Base-by-base conservation (phyloP, 352 stramenopile genomes). In the Phytophthora capsici region DNA sequence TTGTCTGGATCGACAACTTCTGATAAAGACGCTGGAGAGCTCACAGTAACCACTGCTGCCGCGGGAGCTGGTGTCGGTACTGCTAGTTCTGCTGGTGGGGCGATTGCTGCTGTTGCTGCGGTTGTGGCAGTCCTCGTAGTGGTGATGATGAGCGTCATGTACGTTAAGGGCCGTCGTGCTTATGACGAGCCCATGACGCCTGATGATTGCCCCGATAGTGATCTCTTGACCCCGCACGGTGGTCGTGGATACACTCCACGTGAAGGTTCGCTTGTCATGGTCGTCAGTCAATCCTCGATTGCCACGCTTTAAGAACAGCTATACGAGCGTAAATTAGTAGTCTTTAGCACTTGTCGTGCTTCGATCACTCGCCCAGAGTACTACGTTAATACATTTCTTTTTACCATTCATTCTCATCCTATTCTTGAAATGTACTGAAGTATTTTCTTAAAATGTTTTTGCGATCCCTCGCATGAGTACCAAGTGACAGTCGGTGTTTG, bases 271-370 rank as follows among this genome's bases (percentile, higher is more conserved):
- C 56, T 80, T 14, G 72, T 80, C 16, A 53, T 64, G 59, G 72
- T 77, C 12, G 55, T 70, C 48, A 80, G 72, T 57, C 64, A 73
- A 19, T 66, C 68, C 25, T 69, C 70, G 41, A 75, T 77, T 53
- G 68, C 68, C 52, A 77, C 72, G 43, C 57, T 80, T 36, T 75
- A 63, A 40, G 36, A 25, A 17, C 41, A 34, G 48, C 41, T 9
- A 22, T 28, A n/a, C 41, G 41, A 48, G 10, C 19, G 4, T 22
- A 13, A 57, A 25, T 32, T 19, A 58, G 49, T 63, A 59, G 51
- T 44, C 12, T 57, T 48, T 25, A 57, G 41, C 48, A 47, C 56
- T 41, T 60, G 19, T 47, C n/a, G 60, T 63, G 43, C 30, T 41
- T 56, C 13, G 28, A 45, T 63, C 51, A 63, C 53, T 73, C 60